Conservation (phyloP, 331 rosid genomes). For the Cydonia oblonga region DNA sequence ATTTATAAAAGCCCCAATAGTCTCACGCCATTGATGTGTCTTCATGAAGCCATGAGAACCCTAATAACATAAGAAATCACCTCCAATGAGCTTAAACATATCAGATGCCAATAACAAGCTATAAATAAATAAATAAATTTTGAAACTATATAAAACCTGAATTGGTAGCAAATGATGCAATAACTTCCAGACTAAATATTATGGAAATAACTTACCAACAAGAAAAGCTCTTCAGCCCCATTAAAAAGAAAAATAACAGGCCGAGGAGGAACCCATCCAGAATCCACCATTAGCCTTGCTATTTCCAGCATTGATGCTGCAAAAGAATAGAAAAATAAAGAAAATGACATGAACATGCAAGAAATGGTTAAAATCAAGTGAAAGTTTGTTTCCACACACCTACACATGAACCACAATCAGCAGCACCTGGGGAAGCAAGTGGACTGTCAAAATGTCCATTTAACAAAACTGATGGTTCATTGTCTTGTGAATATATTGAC, state of each 20-base stretch:
- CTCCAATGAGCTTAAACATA: slow-evolving; percentile 16
- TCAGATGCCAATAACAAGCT: neutral
- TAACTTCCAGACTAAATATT: slow-evolving; percentile 3
- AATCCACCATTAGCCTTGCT: slow-evolving; percentile 76
- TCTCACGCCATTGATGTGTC: slow-evolving; percentile 76
- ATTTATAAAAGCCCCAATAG: slow-evolving; percentile 85
- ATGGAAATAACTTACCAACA: slow-evolving; percentile 67
- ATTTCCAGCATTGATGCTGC: slow-evolving; percentile 91
- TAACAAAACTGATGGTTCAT: slow-evolving; percentile 70
- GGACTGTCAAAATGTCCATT: slow-evolving; percentile 92
- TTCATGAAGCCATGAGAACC: slow-evolving; percentile 97
- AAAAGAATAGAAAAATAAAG: neutral
- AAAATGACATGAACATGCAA: slow-evolving; percentile 1
- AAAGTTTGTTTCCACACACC: slow-evolving; percentile 48
- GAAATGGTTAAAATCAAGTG: neutral
- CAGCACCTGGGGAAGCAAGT: slow-evolving; percentile 97
- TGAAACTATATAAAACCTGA: neutral
- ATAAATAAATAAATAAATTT: neutral
- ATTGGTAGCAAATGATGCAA: neutral
- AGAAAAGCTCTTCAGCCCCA: slow-evolving; percentile 92
- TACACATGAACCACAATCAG: slow-evolving; percentile 95
- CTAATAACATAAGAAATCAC: slow-evolving; percentile 36
- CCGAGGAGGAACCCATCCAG: slow-evolving; percentile 66
- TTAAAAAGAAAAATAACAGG: slow-evolving; percentile 93
- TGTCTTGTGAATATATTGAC: slow-evolving; percentile 51